Evolutionary conservation across 1,284 basidiomycete species (phyloP).

Genomic region (Gymnopus androsaceus): DNA sequence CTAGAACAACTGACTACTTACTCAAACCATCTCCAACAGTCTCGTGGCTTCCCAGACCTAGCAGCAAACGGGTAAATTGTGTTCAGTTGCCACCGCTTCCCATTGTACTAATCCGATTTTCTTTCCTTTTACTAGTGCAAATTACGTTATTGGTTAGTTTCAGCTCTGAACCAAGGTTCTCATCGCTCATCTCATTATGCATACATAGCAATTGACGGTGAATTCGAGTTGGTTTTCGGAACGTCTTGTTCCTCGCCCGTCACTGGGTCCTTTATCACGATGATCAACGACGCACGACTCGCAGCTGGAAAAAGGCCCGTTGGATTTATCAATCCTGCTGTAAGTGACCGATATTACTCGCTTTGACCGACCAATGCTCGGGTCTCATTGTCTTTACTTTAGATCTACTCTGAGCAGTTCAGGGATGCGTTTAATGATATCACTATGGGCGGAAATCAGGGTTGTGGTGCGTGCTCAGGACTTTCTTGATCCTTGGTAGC

Average conservation of each 20-base stretch:
- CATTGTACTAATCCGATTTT: background rate
- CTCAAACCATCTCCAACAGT: slow-evolving; percentile 19
- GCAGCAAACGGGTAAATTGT: slow-evolving; percentile 41
- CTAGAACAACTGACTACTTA: background rate
- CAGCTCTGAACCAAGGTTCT: background rate
- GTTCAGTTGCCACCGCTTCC: background rate
- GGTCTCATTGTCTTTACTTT: background rate
- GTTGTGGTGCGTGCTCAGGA: slow-evolving; percentile 34
- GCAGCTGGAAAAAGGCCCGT: slow-evolving; percentile 42
- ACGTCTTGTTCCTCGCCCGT: slow-evolving; percentile 42
- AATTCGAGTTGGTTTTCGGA: slow-evolving; percentile 37
- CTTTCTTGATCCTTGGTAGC: background rate
- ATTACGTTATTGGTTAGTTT: slow-evolving; percentile 39
- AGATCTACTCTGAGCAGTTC: slow-evolving; percentile 44
- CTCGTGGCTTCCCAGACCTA: slow-evolving; percentile 51
- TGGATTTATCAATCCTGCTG: slow-evolving; percentile 41
- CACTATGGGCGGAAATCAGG: slow-evolving; percentile 47
- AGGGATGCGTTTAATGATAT: slow-evolving; percentile 48
- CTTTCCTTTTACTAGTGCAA: slow-evolving; percentile 34
- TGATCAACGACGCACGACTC: slow-evolving; percentile 48
- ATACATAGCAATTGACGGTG: slow-evolving; percentile 34
- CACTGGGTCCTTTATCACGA: slow-evolving; percentile 43
- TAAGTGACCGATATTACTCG: slow-evolving; percentile 22
- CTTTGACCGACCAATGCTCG: background rate
- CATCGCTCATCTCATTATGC: background rate